Base-by-base conservation (phyloP, 2,329 filamentous ascomycete genomes). In the Alternaria sp. region DNA sequence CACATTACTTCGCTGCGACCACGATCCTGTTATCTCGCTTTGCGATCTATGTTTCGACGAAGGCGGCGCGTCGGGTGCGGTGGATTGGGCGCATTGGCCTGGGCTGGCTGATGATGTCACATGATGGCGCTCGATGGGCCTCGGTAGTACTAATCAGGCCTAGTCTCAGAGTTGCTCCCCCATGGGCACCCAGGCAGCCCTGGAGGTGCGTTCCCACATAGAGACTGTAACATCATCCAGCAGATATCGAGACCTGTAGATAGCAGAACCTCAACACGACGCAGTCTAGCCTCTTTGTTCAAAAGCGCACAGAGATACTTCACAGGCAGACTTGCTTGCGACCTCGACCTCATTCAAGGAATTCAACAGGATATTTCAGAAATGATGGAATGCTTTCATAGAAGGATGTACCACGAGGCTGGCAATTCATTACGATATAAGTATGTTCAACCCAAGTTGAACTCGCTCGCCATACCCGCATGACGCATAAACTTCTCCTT, bases 401-500 rank as follows among this genome's bases (percentile, higher is more conserved):
- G 32, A 12, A 1, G 13, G 7, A 8, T 21, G 12, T 15, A 17
- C 15, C 10, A n/a, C 4, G 1, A 17, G 28, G 36, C 12, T 21
- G 19, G 10, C 32, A 40, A 5, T n/a, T 52, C 13, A 30, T 19
- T 36, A n/a, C 4, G 30, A 13, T 32, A 7, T 47, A 3, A 15
- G 23, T 19, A 5, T 52, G 9, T 9, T 63, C 28, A 90, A 15
- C 89, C 89, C 75, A 91, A 86, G 75, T 91, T 91, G 73, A 91
- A 91, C 80, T 91, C 89, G 67, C 85, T 85, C 19, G 88, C 86
- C 63, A 83, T 84, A 69, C 84, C 81, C 81, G 86, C 86, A 70
- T 84, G 82, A 62, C 75, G 70, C 78, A 80, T 79, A 45, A 80
- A 84, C 81, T 79, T 84, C 83, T 81, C 75, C 54, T 72, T 74